Evolutionary conservation across 306 rosid genomes (phyloP), one percentile per base, ranked within the genome.

Genomic region (Medicago arabica): DNA sequence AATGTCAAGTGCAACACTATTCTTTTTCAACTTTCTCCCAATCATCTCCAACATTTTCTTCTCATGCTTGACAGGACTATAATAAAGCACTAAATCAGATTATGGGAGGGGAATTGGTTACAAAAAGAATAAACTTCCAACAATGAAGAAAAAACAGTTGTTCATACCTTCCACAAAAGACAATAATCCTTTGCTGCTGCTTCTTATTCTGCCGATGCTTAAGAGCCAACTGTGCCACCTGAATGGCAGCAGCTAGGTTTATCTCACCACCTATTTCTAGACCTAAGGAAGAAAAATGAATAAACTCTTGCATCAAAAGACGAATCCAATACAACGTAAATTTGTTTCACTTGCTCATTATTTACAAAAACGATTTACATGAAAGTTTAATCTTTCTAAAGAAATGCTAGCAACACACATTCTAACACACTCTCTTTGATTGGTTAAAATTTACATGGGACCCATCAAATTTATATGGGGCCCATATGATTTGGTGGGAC

Each of bases 141-240:
- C 8, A 71, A 36, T 10, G 17, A 40, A 67, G 19, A 49, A 80
- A 21, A 21, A 21, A 21, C 10, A 76, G 68, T 15, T 74, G 63
- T 31, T 6, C 13, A 36, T 36, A 91, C 98, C 98, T 89, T 86
- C 98, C 98, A 75, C 88, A 88, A 73, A 94, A 89, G 75, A 94
- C 90, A 39, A 94, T 88, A 78, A 94, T 94, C 75, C 98, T 86
- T 77, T 94, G 98, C 58, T 94, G 98, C 89, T 94, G 98, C 67
- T 94, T 91, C 86, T 94, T 94, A 83, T 94, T 94, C 82, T 94
- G 98, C 51, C 98, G 84, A 86, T 94, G 97, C 84, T 94, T 94
- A 66, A 94, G 97, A 70, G 98, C 98, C 88, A 94, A 83, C 79
- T 94, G 98, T 58, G 98, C 98, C 83, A 94, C 96, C 87, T 91